phyloP scores from a whole-genome alignment of 2,329 filamentous ascomycete genomes.

The Beauveria varroae region DNA sequence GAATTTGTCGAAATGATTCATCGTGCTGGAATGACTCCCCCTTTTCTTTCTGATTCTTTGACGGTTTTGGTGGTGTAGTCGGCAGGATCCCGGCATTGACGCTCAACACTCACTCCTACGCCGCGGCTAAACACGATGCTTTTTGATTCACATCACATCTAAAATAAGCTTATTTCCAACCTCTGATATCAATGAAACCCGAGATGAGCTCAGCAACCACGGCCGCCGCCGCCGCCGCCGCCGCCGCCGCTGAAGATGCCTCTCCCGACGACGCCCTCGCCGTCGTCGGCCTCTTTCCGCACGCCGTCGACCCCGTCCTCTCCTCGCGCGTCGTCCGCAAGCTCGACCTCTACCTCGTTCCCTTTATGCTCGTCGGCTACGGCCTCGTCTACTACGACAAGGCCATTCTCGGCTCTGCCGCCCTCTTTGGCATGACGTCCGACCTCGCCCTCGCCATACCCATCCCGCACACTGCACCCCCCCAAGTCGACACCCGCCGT shows the following conservation, averaged over 20 bases:
- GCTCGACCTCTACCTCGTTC: conserved; percentile 61
- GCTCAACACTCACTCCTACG: too few relatives aligned
- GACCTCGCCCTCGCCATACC: conserved; percentile 55
- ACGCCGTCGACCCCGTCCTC: conserved; percentile 45
- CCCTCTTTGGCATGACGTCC: conserved; percentile 67
- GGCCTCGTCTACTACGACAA: conserved; percentile 41
- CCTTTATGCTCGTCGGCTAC: conserved; percentile 54
- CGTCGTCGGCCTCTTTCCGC: conserved; percentile 50
- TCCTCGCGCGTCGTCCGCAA: conserved; percentile 54
- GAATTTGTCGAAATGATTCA: neutral
- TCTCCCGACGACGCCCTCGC: conserved; percentile 43
- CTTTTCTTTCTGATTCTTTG: too few relatives aligned
- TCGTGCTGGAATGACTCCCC: too few relatives aligned
- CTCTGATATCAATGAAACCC: neutral
- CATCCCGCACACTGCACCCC: conserved; percentile 21
- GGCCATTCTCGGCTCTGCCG: conserved; percentile 66
- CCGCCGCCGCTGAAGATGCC: neutral
- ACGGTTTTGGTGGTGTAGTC: too few relatives aligned
- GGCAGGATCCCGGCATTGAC: too few relatives aligned
- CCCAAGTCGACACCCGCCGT: conserved; percentile 51
- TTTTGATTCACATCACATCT: too few relatives aligned
- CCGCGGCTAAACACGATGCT: too few relatives aligned
- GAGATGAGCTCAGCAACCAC: neutral
- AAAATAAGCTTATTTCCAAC: too few relatives aligned
- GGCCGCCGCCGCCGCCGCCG: neutral